Base-by-base conservation (phyloP, 768 basidiomycete species). In the Rhodotorula graminis region DNA sequence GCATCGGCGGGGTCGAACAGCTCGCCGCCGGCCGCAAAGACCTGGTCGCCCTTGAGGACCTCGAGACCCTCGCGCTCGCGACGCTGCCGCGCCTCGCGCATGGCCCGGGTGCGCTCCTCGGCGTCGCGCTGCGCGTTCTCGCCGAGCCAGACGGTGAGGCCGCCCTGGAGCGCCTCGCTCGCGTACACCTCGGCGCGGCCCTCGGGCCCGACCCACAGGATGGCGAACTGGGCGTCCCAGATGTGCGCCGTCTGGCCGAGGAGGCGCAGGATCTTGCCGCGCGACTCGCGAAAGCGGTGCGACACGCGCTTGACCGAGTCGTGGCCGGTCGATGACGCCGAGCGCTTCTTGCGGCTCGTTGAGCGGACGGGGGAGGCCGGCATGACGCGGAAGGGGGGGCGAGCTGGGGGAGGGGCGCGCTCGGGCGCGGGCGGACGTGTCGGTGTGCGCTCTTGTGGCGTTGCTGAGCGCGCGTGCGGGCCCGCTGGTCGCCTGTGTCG, bases 211-310 rank as follows among this genome's bases (percentile, higher is more conserved):
- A 82, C 80, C 78, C 79, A 81, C 37, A 81, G 71, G 57, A 83
- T 79, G 59, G 81, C 81, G 75, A 82, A 83, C 47, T 82, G 82
- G 19, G 77, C 79, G 29, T 81, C 82, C 66, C 82, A 82, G 77
- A 81, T 80, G 71, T 80, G 80, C 3, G 81, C 79, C 23, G 80
- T 76, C 67, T 80, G 79, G 50, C 82, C 82, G 42, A 83, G 80
- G 0, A 77, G 72, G 27, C 81, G 80, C 8, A 83, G 79, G 75
- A 82, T 82, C 46, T 79, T 67, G 56, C 80, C 79, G 52, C 81
- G 79, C 64, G 80, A n/a, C 11, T 15, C 25, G 44, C 56, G 64
- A 55, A 62, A 62, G 64, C 29, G 40, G 12, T 31, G 59, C 27
- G 33, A 40, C 3, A 40, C 59, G 18, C 27, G 12, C 14, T 18